phyloP scores from a whole-genome alignment of 148 eudicot species.

The Rhododendron griersonianum region DNA sequence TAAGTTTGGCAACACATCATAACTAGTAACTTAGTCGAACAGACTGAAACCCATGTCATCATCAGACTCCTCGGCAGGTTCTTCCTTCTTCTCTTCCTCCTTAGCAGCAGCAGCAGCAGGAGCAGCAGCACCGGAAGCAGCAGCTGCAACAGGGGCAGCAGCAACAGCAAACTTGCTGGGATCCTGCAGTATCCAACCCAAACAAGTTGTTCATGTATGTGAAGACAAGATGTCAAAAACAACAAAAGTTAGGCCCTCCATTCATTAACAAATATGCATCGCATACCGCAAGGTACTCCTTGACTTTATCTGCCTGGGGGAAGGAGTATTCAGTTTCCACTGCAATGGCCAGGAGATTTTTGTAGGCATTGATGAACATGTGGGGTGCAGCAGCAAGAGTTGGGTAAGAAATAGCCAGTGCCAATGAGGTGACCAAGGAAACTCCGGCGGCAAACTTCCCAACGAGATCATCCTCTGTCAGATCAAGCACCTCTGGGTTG shows the following conservation, averaged over 20 bases:
- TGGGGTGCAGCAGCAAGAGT: slow-evolving; percentile 47
- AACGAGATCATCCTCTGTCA: slow-evolving; percentile 41
- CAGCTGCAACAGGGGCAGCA: slow-evolving; percentile 26
- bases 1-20: not conserved
- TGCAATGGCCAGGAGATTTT: slow-evolving; percentile 41
- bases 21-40: slow-evolving; percentile 19
- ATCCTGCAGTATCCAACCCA: slow-evolving; percentile 24
- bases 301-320: slow-evolving; percentile 43
- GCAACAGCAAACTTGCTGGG: slow-evolving; percentile 45
- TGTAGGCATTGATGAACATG: slow-evolving; percentile 47
- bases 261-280: not conserved
- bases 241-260: not conserved
- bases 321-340: slow-evolving; percentile 39
- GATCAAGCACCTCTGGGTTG: slow-evolving; percentile 42
- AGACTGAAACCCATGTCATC: slow-evolving; percentile 34
- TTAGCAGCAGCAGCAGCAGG: slow-evolving; percentile 24
- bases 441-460: slow-evolving; percentile 39
- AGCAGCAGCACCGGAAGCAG: slow-evolving; percentile 9
- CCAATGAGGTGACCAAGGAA: slow-evolving; percentile 27
- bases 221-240: not conserved
- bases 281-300: slow-evolving; percentile 37
- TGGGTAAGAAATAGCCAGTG: slow-evolving; percentile 40
- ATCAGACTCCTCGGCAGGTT: slow-evolving; percentile 39
- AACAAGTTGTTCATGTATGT: not conserved
- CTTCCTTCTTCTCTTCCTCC: slow-evolving; percentile 33